Evolutionary conservation across 164 flowering plant species (phyloP), one percentile per base, ranked within the genome.

Genomic region (Annona squamosa): DNA sequence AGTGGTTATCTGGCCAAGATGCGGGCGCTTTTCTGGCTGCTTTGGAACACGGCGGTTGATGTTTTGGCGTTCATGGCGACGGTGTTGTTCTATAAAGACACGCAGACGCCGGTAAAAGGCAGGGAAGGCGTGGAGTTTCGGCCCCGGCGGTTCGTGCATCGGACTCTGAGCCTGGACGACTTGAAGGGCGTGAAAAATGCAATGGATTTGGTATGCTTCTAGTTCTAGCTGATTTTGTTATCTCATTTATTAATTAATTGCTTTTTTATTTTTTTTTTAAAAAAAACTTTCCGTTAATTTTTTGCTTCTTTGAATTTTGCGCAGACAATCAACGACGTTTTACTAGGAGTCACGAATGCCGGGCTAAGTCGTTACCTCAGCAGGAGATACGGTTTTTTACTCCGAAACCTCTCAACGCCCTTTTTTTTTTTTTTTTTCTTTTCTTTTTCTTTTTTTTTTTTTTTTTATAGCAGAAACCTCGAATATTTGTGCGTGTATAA

Each of bases 91-190:
- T 63, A 83, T 46, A 84, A 78, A 67, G 94, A 90, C 41, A 78
- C 84, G 0, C 75, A 83, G 46, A 88, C 85, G 2, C 89, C 87
- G 6, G 4, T 87, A 1, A 84, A 81, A 71, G 85, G 84, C 13
- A 62, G 69, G 0, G 73, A 72, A 1, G 88, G 81, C 1, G 72
- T 74, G 46, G 86, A 76, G 59, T 10, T 2, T 1, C 71, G 45
- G 2, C 69, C 84, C 0, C 73, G 77, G 52, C 52, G 88, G 41
- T 70, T 85, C 48, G 86, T 88, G n/a, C 85, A 82, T 26, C 72
- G 84, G 67, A 85, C 79, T 0, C 74, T 90, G 18, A 84, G 85
- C 72, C 68, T 90, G 67, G 89, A 90, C 65, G 91, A 90, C 19
- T 56, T 90, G 1, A 88, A 88, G 82, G 63, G 84, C 59, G 78